Evolutionary conservation across 352 stramenopile genomes (phyloP).

Genomic region (Globisporangium perplexum): DNA sequence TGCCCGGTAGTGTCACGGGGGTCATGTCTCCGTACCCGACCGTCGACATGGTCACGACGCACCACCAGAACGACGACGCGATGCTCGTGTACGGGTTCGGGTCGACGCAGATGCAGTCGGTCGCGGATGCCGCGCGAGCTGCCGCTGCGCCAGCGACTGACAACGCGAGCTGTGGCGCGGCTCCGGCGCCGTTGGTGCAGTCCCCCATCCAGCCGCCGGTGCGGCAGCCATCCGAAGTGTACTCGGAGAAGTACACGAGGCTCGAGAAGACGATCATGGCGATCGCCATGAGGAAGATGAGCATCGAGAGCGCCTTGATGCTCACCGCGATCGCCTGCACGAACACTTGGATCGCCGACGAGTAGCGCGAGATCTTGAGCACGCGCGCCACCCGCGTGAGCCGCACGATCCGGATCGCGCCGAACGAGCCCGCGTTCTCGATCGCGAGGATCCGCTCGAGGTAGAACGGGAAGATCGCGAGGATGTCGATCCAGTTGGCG

Average conservation of each 20-base stretch:
- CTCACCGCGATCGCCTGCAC: slow-evolving; percentile 65
- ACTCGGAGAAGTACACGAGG: slow-evolving; percentile 81
- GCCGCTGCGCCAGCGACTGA: slow-evolving; percentile 25
- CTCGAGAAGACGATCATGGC: slow-evolving; percentile 84
- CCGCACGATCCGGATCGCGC: slow-evolving; percentile 77
- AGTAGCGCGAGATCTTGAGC: slow-evolving; percentile 86
- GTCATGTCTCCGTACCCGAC: slow-evolving; percentile 88
- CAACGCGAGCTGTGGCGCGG: slow-evolving; percentile 5
- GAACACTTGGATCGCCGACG: slow-evolving; percentile 82
- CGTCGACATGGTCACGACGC: slow-evolving; percentile 90
- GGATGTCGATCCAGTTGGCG: slow-evolving; percentile 80
- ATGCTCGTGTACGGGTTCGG: slow-evolving; percentile 84
- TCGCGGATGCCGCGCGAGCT: slow-evolving; percentile 7
- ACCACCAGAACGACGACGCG: slow-evolving; percentile 82
- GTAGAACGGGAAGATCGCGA: slow-evolving; percentile 83
- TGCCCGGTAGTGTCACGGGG: slow-evolving; percentile 64
- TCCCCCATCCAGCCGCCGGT: slow-evolving; percentile 49
- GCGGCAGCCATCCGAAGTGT: slow-evolving; percentile 56
- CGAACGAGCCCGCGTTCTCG: slow-evolving; percentile 57
- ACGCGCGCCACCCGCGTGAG: slow-evolving; percentile 80
- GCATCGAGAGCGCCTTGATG: slow-evolving; percentile 79
- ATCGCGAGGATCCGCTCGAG: slow-evolving; percentile 63
- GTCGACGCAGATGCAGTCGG: slow-evolving; percentile 51
- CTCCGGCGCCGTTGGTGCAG: slow-evolving; percentile 15
- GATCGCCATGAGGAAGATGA: slow-evolving; percentile 84